A percentile compares a stretch with the other conserved stretches of the same genome.
Conservation (phyloP, 2,329 filamentous ascomycete genomes). For the Ceratocystis smalleyi region DNA sequence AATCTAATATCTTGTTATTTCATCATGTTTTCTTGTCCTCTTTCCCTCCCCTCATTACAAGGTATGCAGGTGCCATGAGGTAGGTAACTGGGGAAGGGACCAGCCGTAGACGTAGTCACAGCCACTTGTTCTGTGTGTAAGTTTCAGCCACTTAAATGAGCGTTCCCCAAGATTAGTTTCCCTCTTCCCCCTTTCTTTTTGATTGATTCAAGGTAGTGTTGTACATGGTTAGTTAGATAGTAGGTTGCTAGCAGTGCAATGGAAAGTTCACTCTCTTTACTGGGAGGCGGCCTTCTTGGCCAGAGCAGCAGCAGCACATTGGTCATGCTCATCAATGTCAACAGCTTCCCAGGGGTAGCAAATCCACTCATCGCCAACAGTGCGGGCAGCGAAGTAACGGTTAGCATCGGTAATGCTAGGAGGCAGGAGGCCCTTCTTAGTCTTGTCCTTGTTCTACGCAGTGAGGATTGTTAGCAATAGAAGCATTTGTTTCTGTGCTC, state of each 20-base stretch:
- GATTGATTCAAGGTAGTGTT: background rate
- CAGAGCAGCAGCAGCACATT: constrained; percentile 38
- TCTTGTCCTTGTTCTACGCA: constrained; percentile 85
- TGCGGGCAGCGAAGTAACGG: constrained; percentile 72
- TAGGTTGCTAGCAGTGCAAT: background rate
- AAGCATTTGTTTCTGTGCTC: background rate
- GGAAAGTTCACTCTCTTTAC: background rate
- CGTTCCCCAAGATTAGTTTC: background rate
- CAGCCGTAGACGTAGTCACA: background rate
- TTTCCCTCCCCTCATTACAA: background rate
- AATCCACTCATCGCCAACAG: constrained; percentile 91
- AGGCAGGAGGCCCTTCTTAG: constrained; percentile 79
- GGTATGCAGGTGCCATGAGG: background rate
- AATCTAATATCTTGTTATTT: constrained; percentile 8
- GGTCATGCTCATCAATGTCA: constrained; percentile 87
- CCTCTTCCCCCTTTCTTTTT: background rate
- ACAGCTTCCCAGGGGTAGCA: constrained; percentile 97
- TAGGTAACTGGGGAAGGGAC: background rate
- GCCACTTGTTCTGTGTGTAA: background rate
- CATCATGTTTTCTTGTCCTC: background rate
- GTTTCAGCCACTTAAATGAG: background rate
- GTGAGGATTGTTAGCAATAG: background rate
- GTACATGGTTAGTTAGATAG: constrained; percentile 2
- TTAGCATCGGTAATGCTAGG: constrained; percentile 55
- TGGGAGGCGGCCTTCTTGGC: constrained; percentile 18